A percentile compares a stretch with the other conserved stretches of the same genome.
Conservation (phyloP, 2,329 filamentous ascomycete species). For the Aulographum hederae region DNA sequence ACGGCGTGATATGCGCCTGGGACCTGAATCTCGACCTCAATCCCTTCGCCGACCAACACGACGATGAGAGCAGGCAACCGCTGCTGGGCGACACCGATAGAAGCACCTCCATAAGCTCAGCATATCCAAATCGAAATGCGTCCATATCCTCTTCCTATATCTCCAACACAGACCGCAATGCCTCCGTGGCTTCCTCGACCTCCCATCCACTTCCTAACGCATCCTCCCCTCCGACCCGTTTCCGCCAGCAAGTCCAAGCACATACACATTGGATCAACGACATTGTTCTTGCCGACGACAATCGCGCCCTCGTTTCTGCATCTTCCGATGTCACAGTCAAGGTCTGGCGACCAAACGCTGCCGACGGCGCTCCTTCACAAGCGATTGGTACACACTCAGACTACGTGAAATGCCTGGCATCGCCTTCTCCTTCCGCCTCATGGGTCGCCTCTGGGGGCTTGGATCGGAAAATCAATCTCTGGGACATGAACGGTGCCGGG, state of each 20-base stretch:
- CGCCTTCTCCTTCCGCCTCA: conserved; percentile 48
- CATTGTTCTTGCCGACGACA: conserved; percentile 61
- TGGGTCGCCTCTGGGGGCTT: conserved; percentile 93
- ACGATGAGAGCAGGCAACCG: not conserved
- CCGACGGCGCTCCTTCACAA: conserved; percentile 40
- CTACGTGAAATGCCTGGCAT: conserved; percentile 88
- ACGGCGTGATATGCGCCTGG: conserved; percentile 94
- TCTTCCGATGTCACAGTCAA: conserved; percentile 92
- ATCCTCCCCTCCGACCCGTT: conserved; percentile 25
- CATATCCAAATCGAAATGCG: no score
- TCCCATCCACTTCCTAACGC: no score
- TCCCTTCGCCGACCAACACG: conserved; percentile 12
- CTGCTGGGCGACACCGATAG: no score
- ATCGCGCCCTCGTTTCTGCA: conserved; percentile 65
- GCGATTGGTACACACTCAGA: conserved; percentile 87
- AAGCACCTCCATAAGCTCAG: no score
- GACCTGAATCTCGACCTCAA: conserved; percentile 58
- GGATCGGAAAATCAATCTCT: conserved; percentile 79
- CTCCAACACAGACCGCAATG: no score
- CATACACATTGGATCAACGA: conserved; percentile 97
- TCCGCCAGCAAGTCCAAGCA: conserved; percentile 50
- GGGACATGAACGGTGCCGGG: conserved; percentile 79
- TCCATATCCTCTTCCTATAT: conserved; percentile 17
- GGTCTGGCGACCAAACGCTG: conserved; percentile 62
- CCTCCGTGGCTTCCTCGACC: not conserved